Conservation (phyloP, 192 early-diverging fungal species). For the Powellomyces hirtus region DNA sequence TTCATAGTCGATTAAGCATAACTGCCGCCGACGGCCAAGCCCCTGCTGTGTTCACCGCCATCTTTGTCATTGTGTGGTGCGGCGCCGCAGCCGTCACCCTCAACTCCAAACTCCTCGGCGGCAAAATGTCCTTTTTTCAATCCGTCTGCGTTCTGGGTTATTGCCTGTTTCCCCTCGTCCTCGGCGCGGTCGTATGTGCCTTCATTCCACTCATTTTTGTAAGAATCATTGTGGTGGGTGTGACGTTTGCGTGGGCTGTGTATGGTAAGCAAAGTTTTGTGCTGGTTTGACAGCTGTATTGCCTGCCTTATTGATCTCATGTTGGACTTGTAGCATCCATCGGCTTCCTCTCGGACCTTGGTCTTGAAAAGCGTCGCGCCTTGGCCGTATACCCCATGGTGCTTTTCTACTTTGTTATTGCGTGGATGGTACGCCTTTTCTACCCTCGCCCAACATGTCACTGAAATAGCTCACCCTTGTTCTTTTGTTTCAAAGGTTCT, state of each 20-base stretch:
- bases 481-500: no score
- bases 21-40: constrained; percentile 77
- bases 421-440: constrained; percentile 95
- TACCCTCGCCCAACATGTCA: no score
- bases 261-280: constrained; percentile 56
- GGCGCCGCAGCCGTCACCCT: constrained; percentile 94
- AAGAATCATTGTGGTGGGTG: constrained; percentile 67
- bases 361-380: constrained; percentile 78
- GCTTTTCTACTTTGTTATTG: constrained; percentile 93
- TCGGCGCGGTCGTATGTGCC: constrained; percentile 72
- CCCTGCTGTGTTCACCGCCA: constrained; percentile 81
- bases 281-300: no score
- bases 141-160: constrained; percentile 95
- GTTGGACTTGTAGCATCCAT: constrained; percentile 73
- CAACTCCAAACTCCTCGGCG: constrained; percentile 94
- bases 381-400: constrained; percentile 93
- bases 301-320: no score
- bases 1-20: constrained; percentile 71
- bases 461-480: no score
- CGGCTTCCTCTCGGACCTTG: constrained; percentile 85
- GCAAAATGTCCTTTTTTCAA: constrained; percentile 95
- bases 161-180: constrained; percentile 90
- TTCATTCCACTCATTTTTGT: constrained; percentile 63
- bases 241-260: constrained; percentile 84
- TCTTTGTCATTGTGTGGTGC: constrained; percentile 93